phyloP scores from a whole-genome alignment of 2,329 filamentous ascomycete species.

The Rhynchosporium agropyri region DNA sequence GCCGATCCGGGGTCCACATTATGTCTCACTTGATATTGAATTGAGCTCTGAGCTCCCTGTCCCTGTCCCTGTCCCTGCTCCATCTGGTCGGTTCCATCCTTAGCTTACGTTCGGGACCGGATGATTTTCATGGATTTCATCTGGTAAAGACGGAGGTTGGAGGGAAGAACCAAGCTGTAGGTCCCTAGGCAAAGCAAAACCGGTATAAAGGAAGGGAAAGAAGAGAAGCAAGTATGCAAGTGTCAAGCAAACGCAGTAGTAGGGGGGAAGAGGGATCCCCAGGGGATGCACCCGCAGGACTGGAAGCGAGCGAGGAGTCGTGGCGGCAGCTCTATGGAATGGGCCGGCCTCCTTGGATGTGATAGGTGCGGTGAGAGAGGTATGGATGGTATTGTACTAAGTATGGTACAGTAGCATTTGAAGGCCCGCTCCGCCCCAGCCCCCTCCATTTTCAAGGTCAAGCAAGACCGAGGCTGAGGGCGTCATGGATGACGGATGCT shows the following conservation, averaged over 20 bases:
- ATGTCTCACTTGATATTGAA: no score
- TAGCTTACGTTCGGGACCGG: no score
- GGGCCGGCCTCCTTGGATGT: neutral
- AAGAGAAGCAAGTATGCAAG: no score
- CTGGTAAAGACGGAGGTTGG: no score
- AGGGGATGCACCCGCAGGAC: conserved; percentile 3
- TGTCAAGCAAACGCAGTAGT: no score
- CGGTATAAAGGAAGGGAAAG: no score
- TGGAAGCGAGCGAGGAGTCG: conserved; percentile 20
- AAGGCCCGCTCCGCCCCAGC: conserved; percentile 13
- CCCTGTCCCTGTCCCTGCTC: neutral
- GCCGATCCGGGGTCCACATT: conserved; percentile 7
- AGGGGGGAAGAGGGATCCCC: no score
- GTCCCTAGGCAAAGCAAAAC: no score
- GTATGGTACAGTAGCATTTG: neutral
- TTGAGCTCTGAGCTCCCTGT: neutral
- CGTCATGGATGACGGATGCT: neutral
- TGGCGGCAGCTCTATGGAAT: neutral
- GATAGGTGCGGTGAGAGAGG: neutral
- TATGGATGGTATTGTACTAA: neutral
- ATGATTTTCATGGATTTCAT: no score
- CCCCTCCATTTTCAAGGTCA: conserved; percentile 6
- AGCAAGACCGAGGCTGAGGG: neutral
- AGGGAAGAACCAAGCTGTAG: no score
- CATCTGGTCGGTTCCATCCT: neutral